These are phyloP conservation scores for Eremochloa ophiuroides DNA, from an alignment of 176 grass and related monocot species.

Conservation along the genomic window DNA sequence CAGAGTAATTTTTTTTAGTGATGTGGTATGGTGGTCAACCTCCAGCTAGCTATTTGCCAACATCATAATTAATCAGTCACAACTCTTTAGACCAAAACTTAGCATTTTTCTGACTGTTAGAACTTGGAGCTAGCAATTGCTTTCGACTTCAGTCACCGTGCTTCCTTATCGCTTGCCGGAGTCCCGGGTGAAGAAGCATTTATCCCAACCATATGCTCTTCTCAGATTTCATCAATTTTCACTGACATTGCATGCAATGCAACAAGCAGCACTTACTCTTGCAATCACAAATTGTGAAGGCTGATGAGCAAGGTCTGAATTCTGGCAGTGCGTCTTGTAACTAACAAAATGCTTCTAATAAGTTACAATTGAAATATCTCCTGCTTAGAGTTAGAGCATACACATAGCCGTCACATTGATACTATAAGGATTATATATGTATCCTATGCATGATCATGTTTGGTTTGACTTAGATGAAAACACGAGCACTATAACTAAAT, in stretches of 20 bases:
- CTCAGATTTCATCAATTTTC: background rate
- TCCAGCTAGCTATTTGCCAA: background rate
- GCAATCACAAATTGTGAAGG: background rate
- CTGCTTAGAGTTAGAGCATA: no score
- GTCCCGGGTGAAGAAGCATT: background rate
- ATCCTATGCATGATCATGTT: no score
- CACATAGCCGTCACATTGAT: no score
- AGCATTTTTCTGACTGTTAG: background rate
- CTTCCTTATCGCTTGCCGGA: background rate
- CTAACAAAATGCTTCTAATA: no score
- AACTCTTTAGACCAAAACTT: background rate
- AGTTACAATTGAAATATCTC: no score
- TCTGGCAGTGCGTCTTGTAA: background rate
- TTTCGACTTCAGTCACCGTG: background rate
- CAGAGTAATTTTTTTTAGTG: background rate
- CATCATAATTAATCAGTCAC: background rate
- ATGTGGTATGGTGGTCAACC: background rate
- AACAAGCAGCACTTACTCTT: background rate
- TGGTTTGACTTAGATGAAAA: no score
- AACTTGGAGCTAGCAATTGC: background rate
- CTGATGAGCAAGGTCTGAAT: background rate
- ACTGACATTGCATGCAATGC: background rate
- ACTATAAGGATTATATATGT: no score
- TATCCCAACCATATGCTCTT: background rate
- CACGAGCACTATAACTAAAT: no score